Evolutionary conservation across 805 yeast species (phyloP).

Genomic region (Wickerhamomyces silvicola): DNA sequence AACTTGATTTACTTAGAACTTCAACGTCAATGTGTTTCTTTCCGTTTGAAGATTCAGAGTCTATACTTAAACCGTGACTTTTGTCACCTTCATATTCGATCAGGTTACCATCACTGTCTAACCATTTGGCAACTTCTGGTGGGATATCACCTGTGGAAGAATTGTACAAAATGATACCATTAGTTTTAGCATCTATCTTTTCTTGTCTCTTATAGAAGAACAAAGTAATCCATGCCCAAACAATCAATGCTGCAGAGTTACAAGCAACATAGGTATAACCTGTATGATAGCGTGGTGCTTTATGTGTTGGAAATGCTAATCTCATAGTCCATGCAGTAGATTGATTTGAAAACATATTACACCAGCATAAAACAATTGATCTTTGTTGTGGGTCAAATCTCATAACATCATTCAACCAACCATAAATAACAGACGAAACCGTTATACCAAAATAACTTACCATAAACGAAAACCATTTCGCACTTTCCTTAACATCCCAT

Average conservation of each 20-base stretch:
- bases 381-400: constrained; percentile 48
- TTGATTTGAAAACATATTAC: constrained; percentile 45
- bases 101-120: constrained; percentile 1
- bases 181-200: constrained; percentile 26
- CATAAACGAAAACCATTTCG: constrained; percentile 45
- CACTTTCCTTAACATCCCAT: constrained; percentile 43
- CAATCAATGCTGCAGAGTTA: constrained; percentile 20
- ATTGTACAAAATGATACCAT: constrained; percentile 30
- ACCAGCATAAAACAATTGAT: constrained; percentile 41
- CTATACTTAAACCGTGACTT: too few relatives aligned
- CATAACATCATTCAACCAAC: constrained; percentile 54
- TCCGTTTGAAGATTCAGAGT: too few relatives aligned
- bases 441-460: constrained; percentile 33
- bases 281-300: constrained; percentile 47
- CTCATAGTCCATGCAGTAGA: constrained; percentile 45
- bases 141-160: constrained; percentile 14
- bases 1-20: too few relatives aligned
- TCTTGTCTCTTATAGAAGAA: constrained; percentile 34
- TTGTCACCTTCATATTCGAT: too few relatives aligned
- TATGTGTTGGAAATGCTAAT: constrained; percentile 31
- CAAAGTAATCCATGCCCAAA: constrained; percentile 19
- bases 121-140: constrained; percentile 16
- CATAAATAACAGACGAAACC: constrained; percentile 50
- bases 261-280: constrained; percentile 43
- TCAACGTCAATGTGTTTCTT: too few relatives aligned